Evolutionary conservation across 169 alveolate species (phyloP).

Genomic region (Plasmodium billcollinsi): DNA sequence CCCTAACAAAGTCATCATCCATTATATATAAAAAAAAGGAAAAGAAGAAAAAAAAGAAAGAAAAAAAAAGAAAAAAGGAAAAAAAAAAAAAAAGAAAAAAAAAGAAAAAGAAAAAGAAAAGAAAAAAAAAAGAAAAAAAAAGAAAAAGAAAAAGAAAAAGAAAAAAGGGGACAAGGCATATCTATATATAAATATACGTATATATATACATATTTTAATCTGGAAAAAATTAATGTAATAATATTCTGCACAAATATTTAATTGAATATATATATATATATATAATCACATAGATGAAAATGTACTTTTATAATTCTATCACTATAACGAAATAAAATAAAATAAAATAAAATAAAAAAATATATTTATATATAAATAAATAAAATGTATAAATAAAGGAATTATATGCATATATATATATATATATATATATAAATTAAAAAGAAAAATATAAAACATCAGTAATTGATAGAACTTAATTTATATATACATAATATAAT

Average conservation of each 20-base stretch:
- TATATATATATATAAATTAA: no score
- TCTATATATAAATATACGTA: not conserved
- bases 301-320: no score
- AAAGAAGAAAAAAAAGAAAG: not conserved
- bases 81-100: no score
- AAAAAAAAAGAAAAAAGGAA: not conserved
- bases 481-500: no score
- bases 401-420: no score
- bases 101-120: no score
- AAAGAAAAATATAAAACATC: no score
- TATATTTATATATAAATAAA: no score
- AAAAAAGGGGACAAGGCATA: not conserved
- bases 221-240: not conserved
- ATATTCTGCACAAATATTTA: not conserved
- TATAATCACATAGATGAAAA: not conserved
- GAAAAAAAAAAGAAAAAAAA: not conserved
- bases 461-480: no score
- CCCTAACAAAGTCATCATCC: slow-evolving; percentile 73
- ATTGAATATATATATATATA: not conserved
- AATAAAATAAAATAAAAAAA: no score
- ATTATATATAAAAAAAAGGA: not conserved
- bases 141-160: not conserved
- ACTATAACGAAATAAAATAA: no score
- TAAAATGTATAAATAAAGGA: no score
- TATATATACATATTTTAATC: not conserved